Conservation (phyloP, 2,329 filamentous ascomycete species). For the Neopestalotiopsis clavispora region DNA sequence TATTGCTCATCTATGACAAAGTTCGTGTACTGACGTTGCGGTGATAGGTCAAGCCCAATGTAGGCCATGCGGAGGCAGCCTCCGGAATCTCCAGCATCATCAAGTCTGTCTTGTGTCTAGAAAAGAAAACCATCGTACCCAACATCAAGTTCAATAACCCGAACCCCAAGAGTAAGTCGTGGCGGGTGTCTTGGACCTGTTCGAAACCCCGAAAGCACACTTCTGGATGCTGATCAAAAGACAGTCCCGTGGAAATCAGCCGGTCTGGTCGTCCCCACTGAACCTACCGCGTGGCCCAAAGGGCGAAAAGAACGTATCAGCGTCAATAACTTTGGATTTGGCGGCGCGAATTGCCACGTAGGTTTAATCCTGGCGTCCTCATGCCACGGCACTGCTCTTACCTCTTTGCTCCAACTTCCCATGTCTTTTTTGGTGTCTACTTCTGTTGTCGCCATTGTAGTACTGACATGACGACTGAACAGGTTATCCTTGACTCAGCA, state of each 20-base stretch:
- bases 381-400: not conserved
- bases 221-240: slow-evolving; percentile 22
- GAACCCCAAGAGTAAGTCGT: slow-evolving; percentile 27
- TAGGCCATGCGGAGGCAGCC: slow-evolving; percentile 44
- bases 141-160: slow-evolving; percentile 37
- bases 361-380: slow-evolving; percentile 26
- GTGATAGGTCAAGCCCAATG: slow-evolving; percentile 32
- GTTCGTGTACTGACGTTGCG: not conserved
- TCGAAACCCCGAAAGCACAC: slow-evolving; percentile 18
- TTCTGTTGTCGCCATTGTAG: not conserved
- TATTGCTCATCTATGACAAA: not conserved
- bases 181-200: slow-evolving; percentile 45
- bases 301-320: slow-evolving; percentile 26
- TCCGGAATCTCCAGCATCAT: slow-evolving; percentile 32
- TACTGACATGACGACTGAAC: not conserved
- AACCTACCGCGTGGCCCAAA: slow-evolving; percentile 24
- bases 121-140: slow-evolving; percentile 31
- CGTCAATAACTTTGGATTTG: slow-evolving; percentile 35
- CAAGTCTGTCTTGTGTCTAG: slow-evolving; percentile 26
- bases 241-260: not conserved
- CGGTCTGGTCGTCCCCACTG: not conserved
- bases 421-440: not conserved
- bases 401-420: not conserved
- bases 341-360: slow-evolving; percentile 31
- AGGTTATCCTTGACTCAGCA: slow-evolving; percentile 8